Conservation (phyloP, 2,329 filamentous ascomycete genomes). For the Colletotrichum liaoningense region DNA sequence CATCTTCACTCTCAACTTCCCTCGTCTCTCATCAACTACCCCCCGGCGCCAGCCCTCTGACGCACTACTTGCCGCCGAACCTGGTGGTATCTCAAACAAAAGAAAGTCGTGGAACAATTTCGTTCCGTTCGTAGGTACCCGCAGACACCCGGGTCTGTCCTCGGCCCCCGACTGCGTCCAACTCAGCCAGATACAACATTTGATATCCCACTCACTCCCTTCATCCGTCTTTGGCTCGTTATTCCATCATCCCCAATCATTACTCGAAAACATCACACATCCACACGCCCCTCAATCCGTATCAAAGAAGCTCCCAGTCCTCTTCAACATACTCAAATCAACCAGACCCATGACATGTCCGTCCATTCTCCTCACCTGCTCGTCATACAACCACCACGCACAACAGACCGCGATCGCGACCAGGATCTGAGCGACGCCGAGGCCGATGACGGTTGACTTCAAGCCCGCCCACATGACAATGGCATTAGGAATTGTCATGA, state of each 20-base stretch:
- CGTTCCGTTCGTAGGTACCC: background rate
- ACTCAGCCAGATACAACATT: too few species aligned
- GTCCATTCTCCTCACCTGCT: conserved; percentile 55
- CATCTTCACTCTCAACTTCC: too few species aligned
- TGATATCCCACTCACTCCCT: background rate
- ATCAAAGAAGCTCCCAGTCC: conserved; percentile 59
- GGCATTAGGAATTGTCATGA: conserved; percentile 53
- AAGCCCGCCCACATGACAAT: conserved; percentile 48
- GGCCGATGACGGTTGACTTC: conserved; percentile 50
- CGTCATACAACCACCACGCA: conserved; percentile 56
- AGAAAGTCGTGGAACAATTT: background rate
- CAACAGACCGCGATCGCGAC: conserved; percentile 47
- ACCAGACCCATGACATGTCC: conserved; percentile 60
- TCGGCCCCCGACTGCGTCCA: background rate
- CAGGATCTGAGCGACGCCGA: conserved; percentile 54
- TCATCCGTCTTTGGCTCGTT: background rate
- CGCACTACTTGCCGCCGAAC: background rate
- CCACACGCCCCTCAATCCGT: conserved; percentile 42
- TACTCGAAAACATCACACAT: background rate
- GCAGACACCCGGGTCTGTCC: background rate
- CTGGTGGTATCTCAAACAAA: conserved; percentile 11
- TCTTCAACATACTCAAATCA: conserved; percentile 56
- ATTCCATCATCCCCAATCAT: background rate
- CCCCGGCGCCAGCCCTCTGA: too few species aligned
- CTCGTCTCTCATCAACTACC: background rate